Base-by-base conservation (phyloP, 164 flowering plant genomes). In the Pachysandra terminalis region DNA sequence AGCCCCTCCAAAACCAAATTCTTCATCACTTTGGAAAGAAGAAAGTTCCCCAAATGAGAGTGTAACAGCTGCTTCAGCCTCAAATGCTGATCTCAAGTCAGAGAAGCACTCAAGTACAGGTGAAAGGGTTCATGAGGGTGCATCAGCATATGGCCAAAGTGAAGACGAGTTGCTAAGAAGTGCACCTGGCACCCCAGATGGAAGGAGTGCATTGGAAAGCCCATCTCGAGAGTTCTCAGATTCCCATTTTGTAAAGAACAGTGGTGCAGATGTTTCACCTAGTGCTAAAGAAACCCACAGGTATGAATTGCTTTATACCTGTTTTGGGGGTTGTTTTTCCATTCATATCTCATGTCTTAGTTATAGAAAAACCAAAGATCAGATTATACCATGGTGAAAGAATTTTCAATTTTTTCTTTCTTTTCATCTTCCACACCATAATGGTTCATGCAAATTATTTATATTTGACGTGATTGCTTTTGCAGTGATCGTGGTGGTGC, bases 1-100 rank as follows among this genome's bases (percentile, higher is more conserved):
- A 55, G 97, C 94, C 37, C 93, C 97, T 66, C 92, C 95, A 28
- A 94, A 80, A 78, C 73, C 73, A n/a, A 84, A 82, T 73, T 63
- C 82, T 68, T 65, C 77, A 37, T 22, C n/a, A n/a, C n/a, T 74
- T 58, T 56, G 61, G 73, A 82, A 80, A 32, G 85, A 74, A 49
- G 71, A 74, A 57, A 24, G 71, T 65, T 64, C 81, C 19, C 17
- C 61, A 19, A 77, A 68, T 71, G 82, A 77, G 63, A 70, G 52
- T 72, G 32, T 62, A 45, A 28, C 67, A n/a, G n/a, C n/a, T n/a
- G 71, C 61, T 32, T 65, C 87, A 68, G 63, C 82, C 56, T n/a
- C 84, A 53, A 67, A 76, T 77, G 81, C 64, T 72, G 80, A 84
- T 66, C 52, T 19, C 41, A 81, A 86, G 57, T 54, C 81, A 56